Evolutionary conservation across 495 filamentous ascomycete species (phyloP).

Genomic region (Elaphomyces granulatus): DNA sequence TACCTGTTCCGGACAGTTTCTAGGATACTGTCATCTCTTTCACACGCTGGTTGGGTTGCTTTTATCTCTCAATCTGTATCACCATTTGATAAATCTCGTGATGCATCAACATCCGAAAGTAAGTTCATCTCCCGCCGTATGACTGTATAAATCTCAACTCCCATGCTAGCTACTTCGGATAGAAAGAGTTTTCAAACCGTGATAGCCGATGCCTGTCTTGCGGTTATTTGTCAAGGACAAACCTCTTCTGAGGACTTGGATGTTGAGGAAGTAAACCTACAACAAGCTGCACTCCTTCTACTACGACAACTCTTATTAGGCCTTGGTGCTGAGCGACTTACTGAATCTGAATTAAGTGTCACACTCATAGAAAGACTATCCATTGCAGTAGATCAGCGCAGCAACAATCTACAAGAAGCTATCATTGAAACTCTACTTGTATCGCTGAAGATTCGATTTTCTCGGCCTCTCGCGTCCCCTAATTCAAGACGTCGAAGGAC

Average conservation of each 20-base stretch:
- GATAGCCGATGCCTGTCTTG: conserved; percentile 24
- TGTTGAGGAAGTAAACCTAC: conserved; percentile 33
- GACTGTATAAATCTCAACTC: too few relatives aligned
- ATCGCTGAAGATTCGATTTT: conserved; percentile 49
- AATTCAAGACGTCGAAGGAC: conserved; percentile 30
- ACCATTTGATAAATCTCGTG: conserved; percentile 20
- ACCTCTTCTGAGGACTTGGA: conserved; percentile 4
- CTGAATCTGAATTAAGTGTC: conserved; percentile 56
- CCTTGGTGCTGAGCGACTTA: conserved; percentile 49
- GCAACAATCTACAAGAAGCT: conserved; percentile 46
- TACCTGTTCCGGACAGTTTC: conserved; percentile 68
- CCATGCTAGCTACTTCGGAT: conserved; percentile 15
- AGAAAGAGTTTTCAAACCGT: conserved; percentile 25
- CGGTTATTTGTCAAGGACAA: conserved; percentile 17
- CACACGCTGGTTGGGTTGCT: conserved; percentile 29
- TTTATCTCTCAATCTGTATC: conserved; percentile 23
- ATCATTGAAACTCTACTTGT: conserved; percentile 62
- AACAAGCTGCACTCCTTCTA: conserved; percentile 53
- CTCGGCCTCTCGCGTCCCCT: conserved; percentile 26
- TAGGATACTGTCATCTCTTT: conserved; percentile 44
- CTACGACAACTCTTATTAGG: conserved; percentile 64
- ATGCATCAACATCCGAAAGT: conserved; percentile 20
- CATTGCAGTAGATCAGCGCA: conserved; percentile 40
- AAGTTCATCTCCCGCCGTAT: too few relatives aligned
- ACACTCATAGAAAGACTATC: conserved; percentile 56